phyloP scores from a whole-genome alignment of 257 asterid genomes.

The Agastache rugosa region DNA sequence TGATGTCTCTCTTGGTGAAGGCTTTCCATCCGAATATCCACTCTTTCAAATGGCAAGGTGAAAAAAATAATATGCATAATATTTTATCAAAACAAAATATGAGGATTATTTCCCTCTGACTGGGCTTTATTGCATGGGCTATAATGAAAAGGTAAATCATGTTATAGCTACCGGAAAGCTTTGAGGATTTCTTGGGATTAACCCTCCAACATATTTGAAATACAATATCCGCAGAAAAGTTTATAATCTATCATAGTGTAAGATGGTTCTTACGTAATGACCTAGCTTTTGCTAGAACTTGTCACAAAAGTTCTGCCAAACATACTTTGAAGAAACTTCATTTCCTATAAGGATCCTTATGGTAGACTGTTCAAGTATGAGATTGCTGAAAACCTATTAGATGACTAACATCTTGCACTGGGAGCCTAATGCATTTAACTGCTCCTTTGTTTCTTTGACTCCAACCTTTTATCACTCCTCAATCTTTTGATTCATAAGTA shows the following conservation, averaged over 20 bases:
- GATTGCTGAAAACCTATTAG: not conserved
- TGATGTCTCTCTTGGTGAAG: conserved; percentile 1
- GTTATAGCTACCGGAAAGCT: conserved; percentile 6
- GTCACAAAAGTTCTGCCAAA: not conserved
- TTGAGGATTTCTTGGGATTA: conserved; percentile 25
- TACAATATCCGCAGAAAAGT: not conserved
- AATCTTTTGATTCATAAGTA: not conserved
- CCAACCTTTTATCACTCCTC: not conserved
- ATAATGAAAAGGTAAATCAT: not conserved
- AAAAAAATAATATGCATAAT: conserved; percentile 1
- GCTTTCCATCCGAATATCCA: conserved; percentile 10
- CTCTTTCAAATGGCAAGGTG: conserved; percentile 15
- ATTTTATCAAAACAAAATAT: conserved; percentile 11
- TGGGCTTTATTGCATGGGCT: conserved; percentile 19
- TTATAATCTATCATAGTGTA: not conserved
- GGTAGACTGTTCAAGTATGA: not conserved
- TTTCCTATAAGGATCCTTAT: conserved; percentile 9
- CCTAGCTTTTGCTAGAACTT: conserved; percentile 22
- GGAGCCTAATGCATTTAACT: conserved; percentile 18
- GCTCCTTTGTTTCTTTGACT: conserved; percentile 5
- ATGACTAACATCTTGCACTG: conserved; percentile 19
- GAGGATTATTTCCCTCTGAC: not conserved
- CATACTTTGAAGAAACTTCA: not conserved
- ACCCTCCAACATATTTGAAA: conserved; percentile 13
- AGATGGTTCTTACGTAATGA: conserved; percentile 8